Base-by-base conservation (phyloP, 768 basidiomycete species). In the Gymnopilus dilepis region DNA sequence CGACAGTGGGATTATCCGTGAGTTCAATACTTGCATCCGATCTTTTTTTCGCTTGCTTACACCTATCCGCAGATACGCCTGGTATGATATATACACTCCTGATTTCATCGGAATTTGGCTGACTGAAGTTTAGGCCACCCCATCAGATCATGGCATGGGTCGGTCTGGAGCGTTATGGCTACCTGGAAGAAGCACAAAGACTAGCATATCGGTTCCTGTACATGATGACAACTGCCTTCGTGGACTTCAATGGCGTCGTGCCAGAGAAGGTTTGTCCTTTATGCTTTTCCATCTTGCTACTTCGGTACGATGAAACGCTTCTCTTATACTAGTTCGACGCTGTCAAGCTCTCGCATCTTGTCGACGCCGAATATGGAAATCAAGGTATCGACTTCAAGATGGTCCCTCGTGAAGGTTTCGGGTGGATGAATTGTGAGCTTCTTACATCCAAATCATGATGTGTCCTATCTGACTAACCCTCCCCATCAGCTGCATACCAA, bases 71-170 rank as follows among this genome's bases (percentile, higher is more conserved):
- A 89, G 88, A 67, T 91, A 91, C 68, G 90, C 90, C 65, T 92
- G 89, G 84, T 85, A 71, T 59, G 45, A 45, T 62, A 41, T 28
- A 4, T 24, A 3, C 33, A 24, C 2, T 48, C 13, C 8, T n/a
- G n/a, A n/a, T n/a, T 33, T 31, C 17, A 48, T n/a, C 7, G 47
- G 24, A 48, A 26, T 37, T 12, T 56, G 45, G 40, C 31, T 63
- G 17, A 17, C 37, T 26, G 34, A 0, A 43, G 30, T 48, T 50
- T 50, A 88, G 89, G 93, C 93, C 93, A n/a, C 93, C 95, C 51
- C 95, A 98, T 74, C 97, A 99, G 75, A 97, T 99, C 71, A 98
- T 99, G 92, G 80, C 91, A 1, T 99, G 97, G 97, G 95, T 98
- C 55, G 97, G 95, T 41, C 82, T 99, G 22, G 95, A 97, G 67